Percentiles rank a stretch among this genome's conserved stretches.
Conservation (phyloP, 768 basidiomycete species). For the Neoboletus brunneissimus region DNA sequence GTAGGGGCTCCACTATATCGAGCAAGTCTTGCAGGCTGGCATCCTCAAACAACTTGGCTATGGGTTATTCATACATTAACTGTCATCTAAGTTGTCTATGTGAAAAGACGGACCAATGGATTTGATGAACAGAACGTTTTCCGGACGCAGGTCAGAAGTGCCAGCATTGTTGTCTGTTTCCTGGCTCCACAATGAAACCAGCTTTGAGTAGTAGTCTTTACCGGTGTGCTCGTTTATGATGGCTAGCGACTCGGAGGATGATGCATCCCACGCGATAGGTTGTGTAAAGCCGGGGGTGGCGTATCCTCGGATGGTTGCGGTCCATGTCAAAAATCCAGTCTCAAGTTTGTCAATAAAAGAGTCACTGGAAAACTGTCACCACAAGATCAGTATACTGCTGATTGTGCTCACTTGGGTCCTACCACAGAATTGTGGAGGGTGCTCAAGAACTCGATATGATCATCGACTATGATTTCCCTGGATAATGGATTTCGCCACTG, state of each 20-base stretch:
- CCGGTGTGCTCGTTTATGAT: constrained; percentile 48
- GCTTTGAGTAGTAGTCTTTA: constrained; percentile 57
- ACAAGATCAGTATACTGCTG: background rate
- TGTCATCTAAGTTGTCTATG: constrained; percentile 39
- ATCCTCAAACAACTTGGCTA: constrained; percentile 68
- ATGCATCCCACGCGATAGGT: constrained; percentile 51
- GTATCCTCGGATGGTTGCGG: constrained; percentile 61
- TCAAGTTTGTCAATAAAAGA: constrained; percentile 69
- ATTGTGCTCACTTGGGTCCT: constrained; percentile 34
- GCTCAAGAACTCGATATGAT: constrained; percentile 49
- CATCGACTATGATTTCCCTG: constrained; percentile 42
- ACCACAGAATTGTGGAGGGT: constrained; percentile 42
- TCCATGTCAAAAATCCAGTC: constrained; percentile 81
- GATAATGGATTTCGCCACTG: constrained; percentile 67
- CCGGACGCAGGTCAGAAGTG: constrained; percentile 54
- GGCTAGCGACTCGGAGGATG: constrained; percentile 48
- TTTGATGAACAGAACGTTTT: constrained; percentile 49
- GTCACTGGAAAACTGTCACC: constrained; percentile 33
- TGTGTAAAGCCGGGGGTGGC: constrained; percentile 31
- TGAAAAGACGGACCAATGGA: constrained; percentile 40
- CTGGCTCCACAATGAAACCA: constrained; percentile 72
- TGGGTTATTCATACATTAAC: constrained; percentile 22
- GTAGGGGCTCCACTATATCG: constrained; percentile 54
- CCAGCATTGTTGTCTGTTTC: constrained; percentile 63
- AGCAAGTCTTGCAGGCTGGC: constrained; percentile 52